Conservation (phyloP, 1,139 yeast species). For the Yamadazyma triangularis region DNA sequence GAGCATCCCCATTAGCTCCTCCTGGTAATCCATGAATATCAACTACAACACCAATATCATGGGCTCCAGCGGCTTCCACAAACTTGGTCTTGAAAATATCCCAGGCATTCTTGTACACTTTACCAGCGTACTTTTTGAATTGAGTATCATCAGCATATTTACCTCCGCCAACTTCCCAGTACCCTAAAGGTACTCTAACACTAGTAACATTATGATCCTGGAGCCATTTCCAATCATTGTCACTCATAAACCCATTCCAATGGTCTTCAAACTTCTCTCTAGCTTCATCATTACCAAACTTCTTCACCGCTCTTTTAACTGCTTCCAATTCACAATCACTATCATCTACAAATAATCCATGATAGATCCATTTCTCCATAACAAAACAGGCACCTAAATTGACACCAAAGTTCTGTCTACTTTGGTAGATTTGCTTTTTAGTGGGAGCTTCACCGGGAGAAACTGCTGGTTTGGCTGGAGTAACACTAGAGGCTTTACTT, state of each 20-base stretch:
- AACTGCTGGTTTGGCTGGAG: conserved; percentile 25
- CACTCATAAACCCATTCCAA: conserved; percentile 62
- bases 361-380: conserved; percentile 72
- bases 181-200: conserved; percentile 84
- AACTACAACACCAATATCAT: conserved; percentile 67
- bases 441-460: conserved; percentile 35
- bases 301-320: conserved; percentile 42
- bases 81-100: conserved; percentile 42
- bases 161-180: conserved; percentile 79
- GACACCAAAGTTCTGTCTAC: conserved; percentile 75
- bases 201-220: conserved; percentile 63
- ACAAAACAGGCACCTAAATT: conserved; percentile 84
- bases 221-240: conserved; percentile 79
- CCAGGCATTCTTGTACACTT: conserved; percentile 75
- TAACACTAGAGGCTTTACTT: conserved; percentile 28
- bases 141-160: conserved; percentile 53
- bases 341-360: conserved; percentile 49
- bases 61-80: conserved; percentile 49
- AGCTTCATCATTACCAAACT: conserved; percentile 53
- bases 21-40: conserved; percentile 91
- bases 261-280: conserved; percentile 56
- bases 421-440: conserved; percentile 53
- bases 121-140: conserved; percentile 44
- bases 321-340: conserved; percentile 72
- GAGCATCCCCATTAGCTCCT: conserved; percentile 83